Percentiles rank a stretch among this genome's conserved stretches.
Conservation (phyloP, 140 eudicot genomes). For the Erigeron philadelphicus region DNA sequence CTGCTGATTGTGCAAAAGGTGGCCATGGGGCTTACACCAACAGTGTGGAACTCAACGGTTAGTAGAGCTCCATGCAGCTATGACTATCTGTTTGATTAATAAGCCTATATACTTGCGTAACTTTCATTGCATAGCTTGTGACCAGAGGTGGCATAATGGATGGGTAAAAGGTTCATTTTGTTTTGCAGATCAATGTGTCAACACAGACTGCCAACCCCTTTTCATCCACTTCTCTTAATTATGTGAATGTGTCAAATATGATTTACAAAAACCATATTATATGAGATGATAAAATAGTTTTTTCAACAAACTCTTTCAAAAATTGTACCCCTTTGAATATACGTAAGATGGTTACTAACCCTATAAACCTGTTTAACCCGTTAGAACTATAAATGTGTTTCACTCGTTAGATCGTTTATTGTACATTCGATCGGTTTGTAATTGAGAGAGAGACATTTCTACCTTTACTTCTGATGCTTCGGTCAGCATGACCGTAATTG, state of each 20-base stretch:
- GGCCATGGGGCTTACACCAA: slow-evolving; percentile 95
- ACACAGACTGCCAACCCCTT: neutral
- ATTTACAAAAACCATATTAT: neutral
- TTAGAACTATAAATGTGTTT: too few species aligned
- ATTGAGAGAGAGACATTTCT: neutral
- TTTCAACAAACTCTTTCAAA: too few species aligned
- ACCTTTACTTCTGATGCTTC: neutral
- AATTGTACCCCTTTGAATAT: too few species aligned
- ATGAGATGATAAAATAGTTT: too few species aligned
- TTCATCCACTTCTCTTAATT: neutral
- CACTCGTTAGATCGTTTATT: too few species aligned
- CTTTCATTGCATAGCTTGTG: neutral
- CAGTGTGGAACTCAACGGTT: slow-evolving; percentile 73
- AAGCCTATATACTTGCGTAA: slow-evolving; percentile 1
- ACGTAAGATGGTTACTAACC: too few species aligned
- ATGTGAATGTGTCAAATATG: neutral
- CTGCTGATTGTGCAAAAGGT: slow-evolving; percentile 98
- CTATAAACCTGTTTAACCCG: too few species aligned
- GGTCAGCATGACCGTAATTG: neutral
- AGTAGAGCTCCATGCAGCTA: slow-evolving; percentile 12
- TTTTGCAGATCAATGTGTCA: too few species aligned
- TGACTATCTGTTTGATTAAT: slow-evolving; percentile 3
- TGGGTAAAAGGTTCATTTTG: neutral
- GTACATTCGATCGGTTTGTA: too few species aligned
- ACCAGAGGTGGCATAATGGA: neutral